Evolutionary conservation across 352 stramenopile species (phyloP).

Genomic region (Phytophthora quininea): DNA sequence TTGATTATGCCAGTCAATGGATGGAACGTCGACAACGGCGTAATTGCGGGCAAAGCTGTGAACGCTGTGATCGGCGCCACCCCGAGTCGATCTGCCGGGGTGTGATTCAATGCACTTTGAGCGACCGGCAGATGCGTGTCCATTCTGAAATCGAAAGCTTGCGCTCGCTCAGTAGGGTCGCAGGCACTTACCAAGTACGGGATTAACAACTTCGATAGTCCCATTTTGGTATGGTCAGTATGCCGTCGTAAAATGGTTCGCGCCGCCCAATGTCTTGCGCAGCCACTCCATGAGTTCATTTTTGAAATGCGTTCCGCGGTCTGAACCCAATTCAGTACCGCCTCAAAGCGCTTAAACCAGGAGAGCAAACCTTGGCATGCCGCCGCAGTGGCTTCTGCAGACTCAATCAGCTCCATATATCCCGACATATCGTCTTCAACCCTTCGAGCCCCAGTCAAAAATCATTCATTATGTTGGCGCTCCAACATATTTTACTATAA

Average conservation of each 20-base stretch:
- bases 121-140: background rate
- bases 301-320: constrained; percentile 38
- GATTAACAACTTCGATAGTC: constrained; percentile 38
- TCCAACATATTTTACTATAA: too few relatives aligned
- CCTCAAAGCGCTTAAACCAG: constrained; percentile 20
- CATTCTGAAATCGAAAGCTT: background rate
- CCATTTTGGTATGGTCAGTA: constrained; percentile 42
- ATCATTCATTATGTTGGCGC: too few relatives aligned
- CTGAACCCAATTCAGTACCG: constrained; percentile 28
- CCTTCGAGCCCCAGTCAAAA: too few relatives aligned
- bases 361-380: constrained; percentile 6
- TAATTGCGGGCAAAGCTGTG: background rate
- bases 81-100: background rate
- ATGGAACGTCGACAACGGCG: background rate
- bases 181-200: constrained; percentile 1
- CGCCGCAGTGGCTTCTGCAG: constrained; percentile 3
- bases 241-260: constrained; percentile 32
- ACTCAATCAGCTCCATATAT: constrained; percentile 33
- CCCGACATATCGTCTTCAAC: constrained; percentile 39
- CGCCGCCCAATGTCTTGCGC: constrained; percentile 1
- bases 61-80: constrained; percentile 10
- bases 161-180: background rate
- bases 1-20: background rate
- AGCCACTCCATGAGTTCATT: constrained; percentile 33
- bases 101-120: constrained; percentile 9